Percentiles rank a stretch among this genome's conserved stretches.
Evolutionary conservation across 495 filamentous ascomycete species (phyloP).

Genomic region (Antarctomyces pellizariae): DNA sequence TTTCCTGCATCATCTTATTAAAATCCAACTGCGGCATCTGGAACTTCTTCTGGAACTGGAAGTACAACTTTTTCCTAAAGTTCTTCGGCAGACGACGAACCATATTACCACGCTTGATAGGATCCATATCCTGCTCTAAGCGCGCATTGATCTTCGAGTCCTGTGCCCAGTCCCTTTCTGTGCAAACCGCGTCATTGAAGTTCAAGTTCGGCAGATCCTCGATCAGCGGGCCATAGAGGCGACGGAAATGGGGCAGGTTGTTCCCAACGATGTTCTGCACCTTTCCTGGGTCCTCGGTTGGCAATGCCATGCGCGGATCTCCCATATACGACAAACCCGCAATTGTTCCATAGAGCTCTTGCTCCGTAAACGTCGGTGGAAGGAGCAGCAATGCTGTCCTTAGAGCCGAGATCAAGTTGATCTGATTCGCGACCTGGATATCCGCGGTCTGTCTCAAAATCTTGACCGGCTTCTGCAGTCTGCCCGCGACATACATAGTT

Average conservation of each 20-base stretch:
- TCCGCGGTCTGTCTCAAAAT: slow-evolving; percentile 83
- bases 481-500: slow-evolving; percentile 79
- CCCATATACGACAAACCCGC: slow-evolving; percentile 82
- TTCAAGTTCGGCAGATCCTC: slow-evolving; percentile 69
- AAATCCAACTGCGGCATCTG: slow-evolving; percentile 67
- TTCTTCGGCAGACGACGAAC: slow-evolving; percentile 71
- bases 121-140: slow-evolving; percentile 77
- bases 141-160: slow-evolving; percentile 33
- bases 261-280: slow-evolving; percentile 79
- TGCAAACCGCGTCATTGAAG: slow-evolving; percentile 47
- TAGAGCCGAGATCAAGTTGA: slow-evolving; percentile 78
- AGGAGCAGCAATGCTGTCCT: slow-evolving; percentile 74
- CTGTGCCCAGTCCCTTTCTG: slow-evolving; percentile 36
- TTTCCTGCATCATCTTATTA: slow-evolving; percentile 59
- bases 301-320: slow-evolving; percentile 76
- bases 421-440: slow-evolving; percentile 80
- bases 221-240: slow-evolving; percentile 72
- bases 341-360: slow-evolving; percentile 71
- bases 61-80: slow-evolving; percentile 78
- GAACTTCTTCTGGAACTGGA: slow-evolving; percentile 79
- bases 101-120: slow-evolving; percentile 77
- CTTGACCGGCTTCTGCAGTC: slow-evolving; percentile 92
- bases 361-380: slow-evolving; percentile 63
- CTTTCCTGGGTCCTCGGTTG: slow-evolving; percentile 78
- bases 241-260: slow-evolving; percentile 77